Base-by-base conservation (phyloP, 352 stramenopile genomes). In the Blastocystis sp. region DNA sequence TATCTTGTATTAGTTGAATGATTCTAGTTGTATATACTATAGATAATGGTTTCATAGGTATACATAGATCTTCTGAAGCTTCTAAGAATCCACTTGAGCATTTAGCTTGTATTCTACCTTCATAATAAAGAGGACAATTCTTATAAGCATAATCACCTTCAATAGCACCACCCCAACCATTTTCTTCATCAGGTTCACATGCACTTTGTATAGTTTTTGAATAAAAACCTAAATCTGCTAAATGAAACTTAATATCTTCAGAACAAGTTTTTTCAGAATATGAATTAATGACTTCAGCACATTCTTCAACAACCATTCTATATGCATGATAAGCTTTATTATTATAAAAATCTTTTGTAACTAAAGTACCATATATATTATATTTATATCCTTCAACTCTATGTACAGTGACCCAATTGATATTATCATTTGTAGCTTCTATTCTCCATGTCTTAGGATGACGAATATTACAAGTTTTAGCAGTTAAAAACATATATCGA, bases 101-200 rank as follows among this genome's bases (percentile, higher is more conserved):
- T 25, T 43, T 34, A 23, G 39, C 27, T 30, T 25, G 48, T 9
- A 6, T 11, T 19, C 54, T 16, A n/a, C 52, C 52, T 10, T n/a
- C 10, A 19, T 34, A 37, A 33, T 19, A 35, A 6, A 19, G 13
- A 33, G 52, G 52, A 21, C 52, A 62, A 13, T 31, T n/a, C 19
- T 32, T 41, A 18, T 62, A 62, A 27, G 52, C 32, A 10, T n/a
- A 16, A 27, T 62, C 52, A 6, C 52, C 52, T 25, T 52, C 54
- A 11, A 45, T 10, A 34, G 52, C 36, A 16, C 39, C 39, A 43
- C 24, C 19, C 39, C 30, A 62, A 5, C 54, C 52, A 30, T 13
- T 30, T n/a, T n/a, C n/a, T n/a, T n/a, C n/a, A n/a, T 30, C 23
- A 16, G 10, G 33, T 3, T 5, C 5, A 13, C 52, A 62, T 19